Conservation (phyloP, 805 yeast genomes). For the Saturnispora sekii region DNA sequence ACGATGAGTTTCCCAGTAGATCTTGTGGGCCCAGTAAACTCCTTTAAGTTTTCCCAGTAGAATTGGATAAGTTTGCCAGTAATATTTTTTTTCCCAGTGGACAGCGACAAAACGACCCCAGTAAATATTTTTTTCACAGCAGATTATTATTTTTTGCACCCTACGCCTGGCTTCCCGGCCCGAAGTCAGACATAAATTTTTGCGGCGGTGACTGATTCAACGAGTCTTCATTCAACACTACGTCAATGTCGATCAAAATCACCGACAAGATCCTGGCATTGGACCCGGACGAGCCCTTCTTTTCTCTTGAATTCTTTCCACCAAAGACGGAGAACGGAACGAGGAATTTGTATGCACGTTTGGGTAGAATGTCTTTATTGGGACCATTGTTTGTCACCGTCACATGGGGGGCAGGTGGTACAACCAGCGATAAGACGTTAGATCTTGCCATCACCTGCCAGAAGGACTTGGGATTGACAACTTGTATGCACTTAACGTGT, state of each 20-base stretch:
- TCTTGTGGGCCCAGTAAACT: not conserved
- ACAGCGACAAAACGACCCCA: too few relatives aligned
- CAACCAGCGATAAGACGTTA: constrained; percentile 78
- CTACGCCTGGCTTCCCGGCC: too few relatives aligned
- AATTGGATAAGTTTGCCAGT: too few relatives aligned
- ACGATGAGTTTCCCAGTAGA: not conserved
- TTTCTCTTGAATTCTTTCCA: constrained; percentile 93
- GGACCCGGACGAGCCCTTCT: constrained; percentile 40
- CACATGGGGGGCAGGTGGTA: constrained; percentile 99
- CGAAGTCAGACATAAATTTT: too few relatives aligned
- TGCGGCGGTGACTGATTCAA: not conserved
- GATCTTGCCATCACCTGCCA: constrained; percentile 75
- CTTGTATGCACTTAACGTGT: constrained; percentile 91
- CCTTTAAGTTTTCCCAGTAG: too few relatives aligned
- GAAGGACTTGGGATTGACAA: constrained; percentile 67
- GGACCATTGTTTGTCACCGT: constrained; percentile 87
- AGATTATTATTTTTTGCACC: too few relatives aligned
- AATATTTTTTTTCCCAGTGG: too few relatives aligned
- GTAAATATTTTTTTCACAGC: too few relatives aligned
- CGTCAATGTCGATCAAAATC: constrained; percentile 28
- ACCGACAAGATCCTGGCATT: constrained; percentile 44
- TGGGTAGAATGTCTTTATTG: constrained; percentile 78
- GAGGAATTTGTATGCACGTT: constrained; percentile 74
- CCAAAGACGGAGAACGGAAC: constrained; percentile 89
- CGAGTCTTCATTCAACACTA: too few relatives aligned